Conservation (phyloP, 2,329 filamentous ascomycete genomes). For the Coniochaeta prunicola region DNA sequence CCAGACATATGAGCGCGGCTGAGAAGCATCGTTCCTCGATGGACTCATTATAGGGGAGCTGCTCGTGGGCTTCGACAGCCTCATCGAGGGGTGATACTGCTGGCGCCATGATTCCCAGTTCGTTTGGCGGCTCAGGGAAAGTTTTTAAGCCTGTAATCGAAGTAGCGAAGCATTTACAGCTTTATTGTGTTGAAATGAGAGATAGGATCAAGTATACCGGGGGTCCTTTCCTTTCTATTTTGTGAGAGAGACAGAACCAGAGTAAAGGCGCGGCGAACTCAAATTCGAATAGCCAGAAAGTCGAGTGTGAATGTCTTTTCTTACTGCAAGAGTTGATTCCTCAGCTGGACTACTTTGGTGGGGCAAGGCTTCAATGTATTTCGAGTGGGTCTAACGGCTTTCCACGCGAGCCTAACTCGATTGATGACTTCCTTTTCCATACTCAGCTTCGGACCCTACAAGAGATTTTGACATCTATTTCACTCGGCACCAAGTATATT, state of each 20-base stretch:
- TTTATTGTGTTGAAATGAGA: not conserved
- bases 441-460: too few relatives aligned
- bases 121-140: not conserved
- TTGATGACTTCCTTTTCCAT: too few relatives aligned
- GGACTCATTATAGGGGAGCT: conserved; percentile 20
- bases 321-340: not conserved
- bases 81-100: not conserved
- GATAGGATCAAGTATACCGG: not conserved
- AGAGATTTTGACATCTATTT: too few relatives aligned
- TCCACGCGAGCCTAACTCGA: not conserved
- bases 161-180: not conserved
- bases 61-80: not conserved
- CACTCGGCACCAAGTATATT: too few relatives aligned
- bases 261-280: too few relatives aligned
- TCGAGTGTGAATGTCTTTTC: not conserved
- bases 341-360: not conserved
- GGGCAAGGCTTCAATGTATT: not conserved
- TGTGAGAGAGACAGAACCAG: too few relatives aligned
- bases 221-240: too few relatives aligned
- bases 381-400: not conserved
- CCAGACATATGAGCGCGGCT: conserved; percentile 52
- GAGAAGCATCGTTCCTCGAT: conserved; percentile 59
- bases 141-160: not conserved
- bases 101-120: not conserved
- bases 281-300: too few relatives aligned